Conservation (phyloP, 2,329 filamentous ascomycete species). For the Penicillium sp. region DNA sequence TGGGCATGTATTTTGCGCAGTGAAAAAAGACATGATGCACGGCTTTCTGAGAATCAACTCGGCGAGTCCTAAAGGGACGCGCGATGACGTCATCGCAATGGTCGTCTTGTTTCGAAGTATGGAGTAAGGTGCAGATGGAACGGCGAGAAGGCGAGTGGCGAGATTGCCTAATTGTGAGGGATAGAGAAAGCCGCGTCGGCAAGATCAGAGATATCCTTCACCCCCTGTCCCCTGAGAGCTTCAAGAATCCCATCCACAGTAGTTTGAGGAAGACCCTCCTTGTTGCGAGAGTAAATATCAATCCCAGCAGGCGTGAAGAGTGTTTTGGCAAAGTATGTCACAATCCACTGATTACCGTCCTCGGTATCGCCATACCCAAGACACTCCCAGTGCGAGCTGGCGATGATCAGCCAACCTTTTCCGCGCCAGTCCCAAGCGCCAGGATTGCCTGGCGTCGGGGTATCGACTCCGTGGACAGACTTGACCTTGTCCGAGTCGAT, state of each 20-base stretch:
- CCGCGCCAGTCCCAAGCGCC: constrained; percentile 74
- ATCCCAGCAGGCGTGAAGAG: constrained; percentile 80
- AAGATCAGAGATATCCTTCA: constrained; percentile 11
- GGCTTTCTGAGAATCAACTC: too few relatives aligned
- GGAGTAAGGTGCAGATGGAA: too few relatives aligned
- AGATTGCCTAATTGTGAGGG: constrained; percentile 3
- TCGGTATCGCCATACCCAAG: constrained; percentile 20
- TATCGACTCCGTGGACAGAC: constrained; percentile 20
- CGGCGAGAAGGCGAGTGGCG: too few relatives aligned
- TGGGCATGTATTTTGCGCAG: too few relatives aligned
- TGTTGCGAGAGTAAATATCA: constrained; percentile 69
- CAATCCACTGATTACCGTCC: constrained; percentile 63
- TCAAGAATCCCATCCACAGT: constrained; percentile 13
- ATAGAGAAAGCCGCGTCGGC: constrained; percentile 14
- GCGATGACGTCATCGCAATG: too few relatives aligned
- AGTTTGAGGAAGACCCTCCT: constrained; percentile 5
- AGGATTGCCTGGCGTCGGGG: constrained; percentile 15
- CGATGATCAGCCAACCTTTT: constrained; percentile 71
- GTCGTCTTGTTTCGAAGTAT: too few relatives aligned
- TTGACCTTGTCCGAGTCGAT: constrained; percentile 17
- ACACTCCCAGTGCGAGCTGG: constrained; percentile 73
- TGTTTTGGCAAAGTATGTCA: constrained; percentile 83
- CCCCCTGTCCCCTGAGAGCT: constrained; percentile 8
- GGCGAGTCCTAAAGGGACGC: too few relatives aligned
- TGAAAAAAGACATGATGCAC: too few relatives aligned